phyloP scores from a whole-genome alignment of 1,284 basidiomycete genomes.

The Fistulina hepatica region DNA sequence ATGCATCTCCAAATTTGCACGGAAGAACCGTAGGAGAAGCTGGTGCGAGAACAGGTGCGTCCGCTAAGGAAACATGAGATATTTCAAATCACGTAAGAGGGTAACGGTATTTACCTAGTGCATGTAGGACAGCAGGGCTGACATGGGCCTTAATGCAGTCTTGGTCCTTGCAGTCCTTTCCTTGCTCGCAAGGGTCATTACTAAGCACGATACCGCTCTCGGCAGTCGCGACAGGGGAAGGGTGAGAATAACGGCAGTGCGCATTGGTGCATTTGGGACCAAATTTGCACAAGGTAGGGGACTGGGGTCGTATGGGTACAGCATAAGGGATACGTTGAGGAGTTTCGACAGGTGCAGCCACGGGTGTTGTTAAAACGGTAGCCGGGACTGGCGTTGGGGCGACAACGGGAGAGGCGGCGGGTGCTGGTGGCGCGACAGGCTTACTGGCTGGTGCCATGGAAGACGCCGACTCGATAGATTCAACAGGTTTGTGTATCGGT shows the following conservation, averaged over 20 bases:
- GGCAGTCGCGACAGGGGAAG: conserved; percentile 81
- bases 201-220: conserved; percentile 91
- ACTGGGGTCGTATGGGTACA: conserved; percentile 66
- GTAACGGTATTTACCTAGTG: conserved; percentile 34
- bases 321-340: conserved; percentile 35
- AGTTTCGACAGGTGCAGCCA: conserved; percentile 20
- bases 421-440: conserved; percentile 13
- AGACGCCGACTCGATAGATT: too few species aligned
- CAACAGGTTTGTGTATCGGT: conserved; percentile 22
- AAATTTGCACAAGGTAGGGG: conserved; percentile 85
- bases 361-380: conserved; percentile 28
- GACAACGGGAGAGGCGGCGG: conserved; percentile 11
- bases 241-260: conserved; percentile 81
- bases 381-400: conserved; percentile 17
- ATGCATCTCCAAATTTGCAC: conserved; percentile 67
- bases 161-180: conserved; percentile 78
- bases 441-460: too few species aligned
- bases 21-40: conserved; percentile 31
- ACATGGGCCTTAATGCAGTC: conserved; percentile 86
- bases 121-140: conserved; percentile 68
- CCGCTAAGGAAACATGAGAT: conserved; percentile 15
- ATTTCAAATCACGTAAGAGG: conserved; percentile 6
- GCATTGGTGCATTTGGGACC: conserved; percentile 81
- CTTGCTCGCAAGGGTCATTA: conserved; percentile 80
- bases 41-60: conserved; percentile 33